phyloP scores from a whole-genome alignment of 148 eudicot genomes.

The Rhododendron simsii region DNA sequence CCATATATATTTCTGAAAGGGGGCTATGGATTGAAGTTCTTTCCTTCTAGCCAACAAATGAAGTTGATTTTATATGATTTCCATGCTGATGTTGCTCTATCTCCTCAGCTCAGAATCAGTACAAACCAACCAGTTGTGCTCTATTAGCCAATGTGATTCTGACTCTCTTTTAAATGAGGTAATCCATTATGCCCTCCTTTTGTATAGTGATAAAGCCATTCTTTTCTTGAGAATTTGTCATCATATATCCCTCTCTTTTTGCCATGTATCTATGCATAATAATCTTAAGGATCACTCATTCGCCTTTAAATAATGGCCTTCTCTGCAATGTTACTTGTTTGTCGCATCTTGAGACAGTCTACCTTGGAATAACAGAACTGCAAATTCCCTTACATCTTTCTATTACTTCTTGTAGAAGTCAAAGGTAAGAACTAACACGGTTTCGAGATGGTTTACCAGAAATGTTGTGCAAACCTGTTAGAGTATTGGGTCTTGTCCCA shows the following conservation, averaged over 20 bases:
- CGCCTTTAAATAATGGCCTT: neutral
- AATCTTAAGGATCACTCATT: neutral
- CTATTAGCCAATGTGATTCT: slow-evolving; percentile 88
- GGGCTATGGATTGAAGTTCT: neutral
- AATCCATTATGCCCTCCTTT: slow-evolving; percentile 5
- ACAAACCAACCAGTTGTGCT: slow-evolving; percentile 92
- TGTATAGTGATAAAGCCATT: neutral
- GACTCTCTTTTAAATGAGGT: slow-evolving; percentile 96
- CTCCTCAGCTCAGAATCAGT: slow-evolving; percentile 79
- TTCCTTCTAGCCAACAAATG: neutral
- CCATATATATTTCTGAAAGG: neutral
- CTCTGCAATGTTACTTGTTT: neutral
- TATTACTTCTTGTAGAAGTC: neutral
- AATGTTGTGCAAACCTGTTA: neutral
- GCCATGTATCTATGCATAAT: neutral
- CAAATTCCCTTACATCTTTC: neutral
- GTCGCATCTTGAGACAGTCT: neutral
- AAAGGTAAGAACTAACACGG: neutral
- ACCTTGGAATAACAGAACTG: neutral
- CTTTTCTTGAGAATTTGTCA: neutral
- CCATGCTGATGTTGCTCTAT: slow-evolving; percentile 20
- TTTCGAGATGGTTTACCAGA: neutral
- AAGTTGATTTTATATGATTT: slow-evolving; percentile 2
- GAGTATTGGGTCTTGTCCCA: too few relatives aligned
- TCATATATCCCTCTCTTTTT: neutral